These are phyloP conservation scores for Pythium dissimile DNA, from an alignment of 352 stramenopile genomes.

Conservation along the genomic window DNA sequence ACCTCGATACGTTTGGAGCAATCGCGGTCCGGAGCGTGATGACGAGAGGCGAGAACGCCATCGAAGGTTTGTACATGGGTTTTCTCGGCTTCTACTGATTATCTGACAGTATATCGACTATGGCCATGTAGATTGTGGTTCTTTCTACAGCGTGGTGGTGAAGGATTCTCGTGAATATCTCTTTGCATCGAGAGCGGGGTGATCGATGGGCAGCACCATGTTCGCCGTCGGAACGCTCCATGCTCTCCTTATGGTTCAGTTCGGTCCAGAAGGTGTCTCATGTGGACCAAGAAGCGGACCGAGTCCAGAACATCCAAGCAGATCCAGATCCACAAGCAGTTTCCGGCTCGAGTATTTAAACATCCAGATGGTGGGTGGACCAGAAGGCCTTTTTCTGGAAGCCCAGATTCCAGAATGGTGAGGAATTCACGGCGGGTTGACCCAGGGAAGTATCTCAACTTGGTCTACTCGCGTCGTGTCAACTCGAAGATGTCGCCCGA, in stretches of 20 bases:
- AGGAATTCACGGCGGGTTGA: conserved; percentile 13
- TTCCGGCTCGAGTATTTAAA: conserved; percentile 8
- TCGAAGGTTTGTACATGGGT: conserved; percentile 1
- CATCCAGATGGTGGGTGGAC: conserved; percentile 15
- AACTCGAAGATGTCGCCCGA: conserved; percentile 9
- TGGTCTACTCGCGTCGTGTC: background rate
- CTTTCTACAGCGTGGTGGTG: background rate
- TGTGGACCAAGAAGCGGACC: conserved; percentile 7
- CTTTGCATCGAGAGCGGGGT: background rate
- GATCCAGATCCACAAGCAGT: conserved; percentile 18
- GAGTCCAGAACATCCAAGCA: conserved; percentile 1
- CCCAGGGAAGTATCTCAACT: conserved; percentile 5
- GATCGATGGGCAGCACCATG: background rate
- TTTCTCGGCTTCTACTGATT: background rate
- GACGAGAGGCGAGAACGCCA: background rate
- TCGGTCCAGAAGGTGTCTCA: conserved; percentile 19
- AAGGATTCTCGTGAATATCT: background rate
- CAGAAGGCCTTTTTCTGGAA: background rate
- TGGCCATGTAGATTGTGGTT: conserved; percentile 1
- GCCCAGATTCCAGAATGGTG: background rate
- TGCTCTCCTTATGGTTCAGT: conserved; percentile 21
- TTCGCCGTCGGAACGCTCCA: conserved; percentile 1
- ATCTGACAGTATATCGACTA: background rate
- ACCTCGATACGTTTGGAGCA: background rate
- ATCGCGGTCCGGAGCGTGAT: background rate